phyloP scores from a whole-genome alignment of 129 eudicot species.

The Flaveria robusta region DNA sequence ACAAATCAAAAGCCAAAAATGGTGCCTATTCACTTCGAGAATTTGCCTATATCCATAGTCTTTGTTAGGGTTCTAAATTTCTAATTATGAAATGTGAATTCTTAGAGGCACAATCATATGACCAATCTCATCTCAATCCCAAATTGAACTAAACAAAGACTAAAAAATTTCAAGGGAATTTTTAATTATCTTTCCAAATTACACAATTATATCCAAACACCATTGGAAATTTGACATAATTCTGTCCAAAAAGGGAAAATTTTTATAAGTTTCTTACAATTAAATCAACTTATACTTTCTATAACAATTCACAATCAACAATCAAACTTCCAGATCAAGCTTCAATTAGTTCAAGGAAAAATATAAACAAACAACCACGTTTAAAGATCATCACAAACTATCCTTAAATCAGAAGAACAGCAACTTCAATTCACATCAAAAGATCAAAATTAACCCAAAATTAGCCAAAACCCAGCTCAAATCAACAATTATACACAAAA shows the following conservation, averaged over 20 bases:
- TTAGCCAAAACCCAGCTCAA: constrained; percentile 6
- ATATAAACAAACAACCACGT: constrained; percentile 19
- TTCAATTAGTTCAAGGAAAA: constrained; percentile 14
- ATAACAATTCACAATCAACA: constrained; percentile 9
- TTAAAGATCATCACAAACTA: constrained; percentile 8
- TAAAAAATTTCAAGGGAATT: neutral
- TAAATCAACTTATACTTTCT: constrained; percentile 23
- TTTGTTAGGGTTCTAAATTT: neutral
- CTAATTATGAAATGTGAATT: neutral
- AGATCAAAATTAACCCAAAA: neutral
- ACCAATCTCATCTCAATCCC: constrained; percentile 18
- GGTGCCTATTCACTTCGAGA: neutral
- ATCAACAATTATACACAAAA: neutral
- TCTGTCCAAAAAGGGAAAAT: constrained; percentile 6
- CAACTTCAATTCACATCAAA: neutral
- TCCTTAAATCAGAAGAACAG: too few relatives aligned
- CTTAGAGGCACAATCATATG: constrained; percentile 4
- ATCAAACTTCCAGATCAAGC: constrained; percentile 32
- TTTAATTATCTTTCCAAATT: constrained; percentile 14
- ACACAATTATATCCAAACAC: constrained; percentile 8
- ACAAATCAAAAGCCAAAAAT: too few relatives aligned
- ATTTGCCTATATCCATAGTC: neutral
- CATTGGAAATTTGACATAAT: neutral
- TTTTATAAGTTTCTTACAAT: constrained; percentile 11
- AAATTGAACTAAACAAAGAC: constrained; percentile 23